Evolutionary conservation across 208 protist genomes (phyloP).

Genomic region (Trypanosoma scelopori): DNA sequence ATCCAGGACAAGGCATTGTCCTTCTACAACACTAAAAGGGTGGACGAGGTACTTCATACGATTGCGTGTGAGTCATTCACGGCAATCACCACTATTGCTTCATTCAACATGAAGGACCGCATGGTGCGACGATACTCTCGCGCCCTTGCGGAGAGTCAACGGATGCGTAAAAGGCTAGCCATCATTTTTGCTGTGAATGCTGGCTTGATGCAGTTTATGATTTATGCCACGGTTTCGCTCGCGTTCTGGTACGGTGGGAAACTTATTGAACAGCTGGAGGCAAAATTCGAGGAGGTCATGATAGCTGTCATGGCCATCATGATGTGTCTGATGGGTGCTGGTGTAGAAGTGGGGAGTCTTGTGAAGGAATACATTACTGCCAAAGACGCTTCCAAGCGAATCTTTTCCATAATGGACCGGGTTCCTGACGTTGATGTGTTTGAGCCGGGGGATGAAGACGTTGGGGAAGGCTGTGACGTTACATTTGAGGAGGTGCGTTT

Average conservation of each 20-base stretch:
- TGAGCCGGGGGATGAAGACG: constrained; percentile 19
- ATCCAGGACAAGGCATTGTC: constrained; percentile 27
- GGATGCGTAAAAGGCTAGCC: constrained; percentile 8
- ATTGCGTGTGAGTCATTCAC: constrained; percentile 33
- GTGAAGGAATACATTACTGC: constrained; percentile 27
- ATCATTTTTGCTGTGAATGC: constrained; percentile 22
- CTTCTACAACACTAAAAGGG: constrained; percentile 8
- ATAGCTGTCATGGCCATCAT: constrained; percentile 27
- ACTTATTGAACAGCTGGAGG: constrained; percentile 28
- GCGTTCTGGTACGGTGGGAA: constrained; percentile 41
- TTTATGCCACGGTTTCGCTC: constrained; percentile 26
- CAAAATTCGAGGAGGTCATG: constrained; percentile 34
- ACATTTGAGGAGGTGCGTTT: constrained; percentile 27
- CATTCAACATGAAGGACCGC: constrained; percentile 34
- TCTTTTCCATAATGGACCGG: constrained; percentile 36
- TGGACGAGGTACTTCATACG: constrained; percentile 16
- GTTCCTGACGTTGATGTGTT: constrained; percentile 31
- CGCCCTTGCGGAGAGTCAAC: constrained; percentile 14
- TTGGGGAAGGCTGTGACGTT: constrained; percentile 27
- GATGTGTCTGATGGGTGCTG: constrained; percentile 28
- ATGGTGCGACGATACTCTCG: constrained; percentile 17
- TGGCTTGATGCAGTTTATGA: constrained; percentile 29
- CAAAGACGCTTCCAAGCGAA: constrained; percentile 14
- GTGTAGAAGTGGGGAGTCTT: constrained; percentile 29
- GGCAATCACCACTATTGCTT: constrained; percentile 29